Evolutionary conservation across 148 eudicot genomes (phyloP).

Genomic region (Rhododendron griersonianum): DNA sequence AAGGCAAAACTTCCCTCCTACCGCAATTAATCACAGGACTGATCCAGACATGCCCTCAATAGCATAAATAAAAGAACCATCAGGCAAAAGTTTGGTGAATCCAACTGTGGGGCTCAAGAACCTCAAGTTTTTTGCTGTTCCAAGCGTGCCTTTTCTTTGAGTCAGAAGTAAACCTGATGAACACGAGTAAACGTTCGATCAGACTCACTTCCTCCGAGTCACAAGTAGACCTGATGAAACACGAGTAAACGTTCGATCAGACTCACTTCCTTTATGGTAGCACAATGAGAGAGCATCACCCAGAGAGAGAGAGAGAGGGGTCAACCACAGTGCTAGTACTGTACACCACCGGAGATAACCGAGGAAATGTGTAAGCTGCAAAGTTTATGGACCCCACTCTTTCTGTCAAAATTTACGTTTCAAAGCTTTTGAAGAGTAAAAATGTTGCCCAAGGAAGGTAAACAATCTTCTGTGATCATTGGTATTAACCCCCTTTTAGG

Average conservation of each 20-base stretch:
- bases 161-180: neutral
- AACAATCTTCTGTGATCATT: neutral
- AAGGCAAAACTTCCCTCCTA: neutral
- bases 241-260: no score
- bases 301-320: neutral
- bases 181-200: neutral
- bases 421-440: neutral
- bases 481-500: neutral
- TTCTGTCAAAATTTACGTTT: neutral
- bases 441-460: neutral
- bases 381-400: neutral
- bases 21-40: neutral
- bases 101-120: neutral
- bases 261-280: neutral
- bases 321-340: neutral
- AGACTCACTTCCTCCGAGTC: neutral
- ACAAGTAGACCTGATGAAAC: no score
- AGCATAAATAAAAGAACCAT: neutral
- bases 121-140: neutral
- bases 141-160: neutral
- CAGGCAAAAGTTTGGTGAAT: neutral
- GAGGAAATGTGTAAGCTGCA: neutral
- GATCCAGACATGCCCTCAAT: neutral
- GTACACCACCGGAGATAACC: neutral
- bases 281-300: neutral